A percentile compares a stretch with the other conserved stretches of the same genome.
These are phyloP conservation scores for Monosporascus sp. DNA, from an alignment of 2,329 filamentous ascomycete genomes.

Conservation along the genomic window DNA sequence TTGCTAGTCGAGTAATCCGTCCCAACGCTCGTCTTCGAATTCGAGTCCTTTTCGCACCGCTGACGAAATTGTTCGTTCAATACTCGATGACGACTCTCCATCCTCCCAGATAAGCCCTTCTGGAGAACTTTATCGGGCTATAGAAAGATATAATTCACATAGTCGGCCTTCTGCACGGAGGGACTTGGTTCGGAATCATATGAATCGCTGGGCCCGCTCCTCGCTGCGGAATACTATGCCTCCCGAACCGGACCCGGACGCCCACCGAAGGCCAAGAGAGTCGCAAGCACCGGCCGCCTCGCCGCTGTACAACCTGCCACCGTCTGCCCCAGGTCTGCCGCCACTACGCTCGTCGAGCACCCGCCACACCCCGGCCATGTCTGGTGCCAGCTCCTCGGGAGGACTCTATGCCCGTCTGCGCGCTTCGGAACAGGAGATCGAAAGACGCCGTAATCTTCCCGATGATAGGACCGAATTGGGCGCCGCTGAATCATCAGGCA, in stretches of 20 bases:
- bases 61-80: slow-evolving; percentile 31
- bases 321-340: slow-evolving; percentile 28
- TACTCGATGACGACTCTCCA: slow-evolving; percentile 33
- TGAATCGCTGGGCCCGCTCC: slow-evolving; percentile 19
- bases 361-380: slow-evolving; percentile 20
- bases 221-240: slow-evolving; percentile 28
- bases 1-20: slow-evolving; percentile 25
- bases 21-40: slow-evolving; percentile 20
- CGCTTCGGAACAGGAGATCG: slow-evolving; percentile 13
- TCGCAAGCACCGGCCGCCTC: slow-evolving; percentile 21
- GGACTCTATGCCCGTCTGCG: slow-evolving; percentile 14
- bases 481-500: not conserved
- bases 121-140: slow-evolving; percentile 37
- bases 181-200: slow-evolving; percentile 16
- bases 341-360: slow-evolving; percentile 31
- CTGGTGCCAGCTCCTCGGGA: slow-evolving; percentile 15
- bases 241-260: slow-evolving; percentile 28
- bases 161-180: slow-evolving; percentile 15
- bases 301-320: slow-evolving; percentile 16
- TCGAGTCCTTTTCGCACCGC: slow-evolving; percentile 22
- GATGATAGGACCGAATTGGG: slow-evolving; percentile 10
- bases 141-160: slow-evolving; percentile 35
- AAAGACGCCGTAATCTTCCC: slow-evolving; percentile 8
- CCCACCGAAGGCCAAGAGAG: slow-evolving; percentile 32
- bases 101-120: slow-evolving; percentile 35